Percentiles rank a stretch among this genome's conserved stretches.
phyloP scores from a whole-genome alignment of 495 filamentous ascomycete species.

The Xeromyces bisporus region DNA sequence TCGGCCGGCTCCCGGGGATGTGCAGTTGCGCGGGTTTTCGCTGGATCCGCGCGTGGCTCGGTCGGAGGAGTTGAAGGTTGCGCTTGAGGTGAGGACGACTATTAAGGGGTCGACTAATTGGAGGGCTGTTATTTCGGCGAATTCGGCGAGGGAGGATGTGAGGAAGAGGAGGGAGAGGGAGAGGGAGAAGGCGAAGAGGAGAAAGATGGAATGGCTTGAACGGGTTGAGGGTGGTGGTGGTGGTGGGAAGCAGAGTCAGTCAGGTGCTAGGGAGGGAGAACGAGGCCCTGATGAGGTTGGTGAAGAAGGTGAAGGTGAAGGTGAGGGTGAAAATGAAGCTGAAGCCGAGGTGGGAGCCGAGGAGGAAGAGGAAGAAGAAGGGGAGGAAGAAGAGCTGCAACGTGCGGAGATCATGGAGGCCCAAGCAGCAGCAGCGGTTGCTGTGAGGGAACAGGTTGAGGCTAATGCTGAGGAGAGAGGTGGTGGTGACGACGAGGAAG shows the following conservation, averaged over 20 bases:
- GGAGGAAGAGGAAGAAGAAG: constrained; percentile 16
- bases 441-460: constrained; percentile 9
- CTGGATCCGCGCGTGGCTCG: constrained; percentile 13
- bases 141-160: neutral
- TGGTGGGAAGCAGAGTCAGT: constrained; percentile 8
- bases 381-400: constrained; percentile 22
- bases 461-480: constrained; percentile 6
- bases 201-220: constrained; percentile 3
- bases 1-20: constrained; percentile 13
- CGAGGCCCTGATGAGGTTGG: no score
- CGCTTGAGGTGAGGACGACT: constrained; percentile 22
- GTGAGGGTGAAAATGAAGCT: no score
- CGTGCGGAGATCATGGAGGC: constrained; percentile 15
- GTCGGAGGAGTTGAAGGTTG: constrained; percentile 15
- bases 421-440: constrained; percentile 13
- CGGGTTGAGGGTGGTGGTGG: constrained; percentile 4
- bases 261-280: no score
- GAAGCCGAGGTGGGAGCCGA: constrained; percentile 8
- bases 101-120: constrained; percentile 24
- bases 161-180: constrained; percentile 16
- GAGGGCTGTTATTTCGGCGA: constrained; percentile 5
- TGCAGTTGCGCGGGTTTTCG: constrained; percentile 14
- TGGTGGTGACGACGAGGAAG: constrained; percentile 6
- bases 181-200: constrained; percentile 11
- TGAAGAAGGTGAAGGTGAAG: no score